Evolutionary conservation across 768 basidiomycete species (phyloP).

Genomic region (Suillus clintonianus): DNA sequence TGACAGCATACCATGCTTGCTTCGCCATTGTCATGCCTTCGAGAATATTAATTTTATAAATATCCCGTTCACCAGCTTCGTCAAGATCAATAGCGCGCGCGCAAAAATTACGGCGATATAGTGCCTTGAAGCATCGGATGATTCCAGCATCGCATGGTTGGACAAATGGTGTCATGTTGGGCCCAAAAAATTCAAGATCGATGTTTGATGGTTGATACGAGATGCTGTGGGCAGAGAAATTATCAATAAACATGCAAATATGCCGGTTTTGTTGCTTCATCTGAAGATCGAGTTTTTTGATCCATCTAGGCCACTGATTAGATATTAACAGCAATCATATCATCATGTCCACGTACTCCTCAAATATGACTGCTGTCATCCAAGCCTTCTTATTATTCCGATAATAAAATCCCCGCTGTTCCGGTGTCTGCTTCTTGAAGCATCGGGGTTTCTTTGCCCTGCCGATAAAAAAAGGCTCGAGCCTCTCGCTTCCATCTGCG

Average conservation of each 20-base stretch:
- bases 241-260: slow-evolving; percentile 12
- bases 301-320: slow-evolving; percentile 17
- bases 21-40: slow-evolving; percentile 36
- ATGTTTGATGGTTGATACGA: slow-evolving; percentile 7
- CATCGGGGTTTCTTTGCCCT: slow-evolving; percentile 31
- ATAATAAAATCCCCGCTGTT: slow-evolving; percentile 37
- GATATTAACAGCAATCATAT: not conserved
- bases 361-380: slow-evolving; percentile 38
- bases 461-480: slow-evolving; percentile 37
- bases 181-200: slow-evolving; percentile 7
- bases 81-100: slow-evolving; percentile 29
- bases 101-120: slow-evolving; percentile 31
- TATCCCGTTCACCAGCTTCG: slow-evolving; percentile 30
- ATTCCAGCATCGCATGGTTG: slow-evolving; percentile 29
- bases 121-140: slow-evolving; percentile 36
- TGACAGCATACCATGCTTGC: slow-evolving; percentile 34
- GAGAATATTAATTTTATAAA: slow-evolving; percentile 40
- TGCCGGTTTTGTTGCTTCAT: slow-evolving; percentile 10
- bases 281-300: slow-evolving; percentile 23
- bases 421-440: slow-evolving; percentile 28
- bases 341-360: slow-evolving; percentile 26
- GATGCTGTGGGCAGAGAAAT: slow-evolving; percentile 6
- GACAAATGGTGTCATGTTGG: slow-evolving; percentile 40
- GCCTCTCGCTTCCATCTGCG: slow-evolving; percentile 31
- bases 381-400: slow-evolving; percentile 39